Evolutionary conservation across 1,139 yeast species (phyloP), one percentile per base, ranked within the genome.

Genomic region (Hyphopichia burtonii): DNA sequence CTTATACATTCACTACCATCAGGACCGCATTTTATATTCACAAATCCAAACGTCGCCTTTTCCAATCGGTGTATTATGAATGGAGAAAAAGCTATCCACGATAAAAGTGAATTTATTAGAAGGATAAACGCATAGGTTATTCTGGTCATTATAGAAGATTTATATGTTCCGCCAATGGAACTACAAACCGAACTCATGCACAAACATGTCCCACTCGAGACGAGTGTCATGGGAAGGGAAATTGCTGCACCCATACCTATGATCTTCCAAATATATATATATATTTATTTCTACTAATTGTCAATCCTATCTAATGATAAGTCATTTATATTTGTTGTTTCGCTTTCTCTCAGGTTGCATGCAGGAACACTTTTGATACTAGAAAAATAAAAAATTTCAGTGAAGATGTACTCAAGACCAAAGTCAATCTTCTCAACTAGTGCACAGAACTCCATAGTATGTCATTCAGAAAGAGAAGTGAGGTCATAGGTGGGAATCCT

Each of bases 41-140:
- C 76, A 50, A 80, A 78, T 34, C 90, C 88, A 63, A 84, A 77
- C 0, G 90, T 75, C 9, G 93, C 75, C 47, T 78, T 77, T 48
- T 87, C 96, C 10, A 93, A 78, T 63, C 87, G 80, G 45, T 80
- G 76, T 23, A 86, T 76, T 2, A 94, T 82, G 63, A 88, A 86
- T 48, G 90, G 91, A 18, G 96, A 83, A 46, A 94, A 76, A 66
- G 89, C 88, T 6, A 89, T 69, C 99, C 99, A 93, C 12, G 98
- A 87, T 25, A 93, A 49, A 18, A 90, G 69, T 25, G 96, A 86
- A 67, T 91, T 91, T 34, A 87, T 50, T 35, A 90, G 67, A 46
- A 94, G 80, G 37, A 91, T 68, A 25, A 84, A 55, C 11, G 99
- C 99, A 63, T 93, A 93, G 39, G 90, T 79, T 28, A 91, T 71